phyloP scores from a whole-genome alignment of 768 basidiomycete genomes.

The Pseudohyphozyma bogoriensis region DNA sequence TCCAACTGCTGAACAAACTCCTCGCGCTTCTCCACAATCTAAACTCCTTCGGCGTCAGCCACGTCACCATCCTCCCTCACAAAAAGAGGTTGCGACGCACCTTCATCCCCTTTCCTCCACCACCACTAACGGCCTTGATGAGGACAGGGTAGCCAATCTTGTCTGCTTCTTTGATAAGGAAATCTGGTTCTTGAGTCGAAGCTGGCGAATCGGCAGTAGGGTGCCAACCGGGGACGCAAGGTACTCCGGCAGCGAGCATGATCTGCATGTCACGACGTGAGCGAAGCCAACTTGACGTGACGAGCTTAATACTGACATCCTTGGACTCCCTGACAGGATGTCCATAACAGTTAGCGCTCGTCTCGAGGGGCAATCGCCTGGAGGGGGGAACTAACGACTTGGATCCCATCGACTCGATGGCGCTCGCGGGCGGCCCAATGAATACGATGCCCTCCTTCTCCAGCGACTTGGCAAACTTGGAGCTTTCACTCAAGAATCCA shows the following conservation, averaged over 20 bases:
- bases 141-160: conserved; percentile 80
- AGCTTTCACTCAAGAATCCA: conserved; percentile 78
- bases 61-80: no score
- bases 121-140: conserved; percentile 94
- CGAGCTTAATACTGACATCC: conserved; percentile 46
- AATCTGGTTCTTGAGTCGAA: conserved; percentile 60
- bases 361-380: background rate
- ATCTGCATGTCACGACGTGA: conserved; percentile 14
- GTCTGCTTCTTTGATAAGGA: conserved; percentile 58
- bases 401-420: conserved; percentile 88
- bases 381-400: conserved; percentile 55
- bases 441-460: conserved; percentile 73
- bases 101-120: conserved; percentile 96
- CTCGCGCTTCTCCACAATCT: conserved; percentile 53
- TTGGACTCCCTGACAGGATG: conserved; percentile 67
- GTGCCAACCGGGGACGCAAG: conserved; percentile 91
- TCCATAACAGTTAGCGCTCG: background rate
- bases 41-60: no score
- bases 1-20: conserved; percentile 70
- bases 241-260: conserved; percentile 65
- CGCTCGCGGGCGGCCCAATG: conserved; percentile 77
- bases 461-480: conserved; percentile 62
- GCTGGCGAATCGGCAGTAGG: conserved; percentile 39
- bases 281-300: background rate
- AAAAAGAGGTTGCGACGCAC: no score